phyloP scores from a whole-genome alignment of 2,329 filamentous ascomycete species.

The Exophiala oligosperma region DNA sequence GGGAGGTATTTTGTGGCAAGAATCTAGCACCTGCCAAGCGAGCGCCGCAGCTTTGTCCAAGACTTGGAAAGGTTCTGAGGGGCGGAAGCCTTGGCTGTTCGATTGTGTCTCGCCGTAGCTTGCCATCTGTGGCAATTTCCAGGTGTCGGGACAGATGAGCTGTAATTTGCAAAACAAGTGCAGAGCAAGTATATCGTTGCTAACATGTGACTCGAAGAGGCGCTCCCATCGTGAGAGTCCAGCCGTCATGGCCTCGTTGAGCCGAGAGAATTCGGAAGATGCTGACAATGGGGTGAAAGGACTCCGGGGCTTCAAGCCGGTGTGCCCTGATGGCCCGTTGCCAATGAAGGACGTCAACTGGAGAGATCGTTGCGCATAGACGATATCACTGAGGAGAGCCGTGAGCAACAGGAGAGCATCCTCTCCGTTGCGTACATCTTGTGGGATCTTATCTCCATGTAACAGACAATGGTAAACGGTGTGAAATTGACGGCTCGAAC shows the following conservation, averaged over 20 bases:
- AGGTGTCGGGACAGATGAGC: conserved; percentile 5
- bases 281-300: conserved; percentile 5
- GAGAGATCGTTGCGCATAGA: conserved; percentile 6
- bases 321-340: neutral
- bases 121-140: conserved; percentile 1
- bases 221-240: conserved; percentile 4
- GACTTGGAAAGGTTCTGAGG: neutral
- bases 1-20: neutral
- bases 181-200: conserved; percentile 8
- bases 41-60: conserved; percentile 7
- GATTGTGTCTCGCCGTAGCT: conserved; percentile 4
- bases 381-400: conserved; percentile 6
- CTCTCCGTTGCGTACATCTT: conserved; percentile 3
- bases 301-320: neutral
- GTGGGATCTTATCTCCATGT: conserved; percentile 4
- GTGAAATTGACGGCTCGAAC: conserved; percentile 5
- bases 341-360: neutral
- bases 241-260: conserved; percentile 1
- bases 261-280: neutral
- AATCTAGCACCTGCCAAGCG: conserved; percentile 12
- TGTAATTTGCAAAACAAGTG: conserved; percentile 7
- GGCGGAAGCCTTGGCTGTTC: neutral
- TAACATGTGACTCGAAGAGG: neutral
- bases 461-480: conserved; percentile 4
- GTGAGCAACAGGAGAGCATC: conserved; percentile 8